A percentile compares a stretch with the other conserved stretches of the same genome.
These are phyloP conservation scores for Dendrocalamus sinicus DNA, from an alignment of 176 grass and related monocot species.

Conservation along the genomic window DNA sequence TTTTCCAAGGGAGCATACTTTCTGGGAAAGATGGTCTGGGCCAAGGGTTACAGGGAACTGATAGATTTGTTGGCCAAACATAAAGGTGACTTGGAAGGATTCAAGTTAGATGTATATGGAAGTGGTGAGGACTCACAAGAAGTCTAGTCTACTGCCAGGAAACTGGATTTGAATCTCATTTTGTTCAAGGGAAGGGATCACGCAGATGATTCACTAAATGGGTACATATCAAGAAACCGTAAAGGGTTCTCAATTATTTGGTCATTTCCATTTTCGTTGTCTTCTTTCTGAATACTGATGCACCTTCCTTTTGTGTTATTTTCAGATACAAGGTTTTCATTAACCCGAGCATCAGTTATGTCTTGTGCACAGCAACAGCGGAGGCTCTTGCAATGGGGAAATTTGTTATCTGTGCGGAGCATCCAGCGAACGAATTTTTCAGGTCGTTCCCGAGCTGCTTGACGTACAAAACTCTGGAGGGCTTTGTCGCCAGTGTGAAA, in stretches of 20 bases:
- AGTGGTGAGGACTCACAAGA: constrained; percentile 73
- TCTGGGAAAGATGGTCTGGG: constrained; percentile 91
- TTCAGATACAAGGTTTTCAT: constrained; percentile 86
- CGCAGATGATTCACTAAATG: constrained; percentile 76
- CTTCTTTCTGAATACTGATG: constrained; percentile 23
- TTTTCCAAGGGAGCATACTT: constrained; percentile 87
- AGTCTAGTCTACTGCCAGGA: constrained; percentile 65
- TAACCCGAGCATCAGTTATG: constrained; percentile 82
- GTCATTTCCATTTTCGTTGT: background rate
- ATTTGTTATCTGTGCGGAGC: constrained; percentile 84
- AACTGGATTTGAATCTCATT: constrained; percentile 67
- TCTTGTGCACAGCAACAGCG: constrained; percentile 86
- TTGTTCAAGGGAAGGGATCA: constrained; percentile 85
- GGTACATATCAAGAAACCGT: constrained; percentile 46
- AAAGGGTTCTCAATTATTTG: background rate
- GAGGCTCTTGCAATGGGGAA: constrained; percentile 91
- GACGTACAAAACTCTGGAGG: constrained; percentile 74
- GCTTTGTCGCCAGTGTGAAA: constrained; percentile 66
- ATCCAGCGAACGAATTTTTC: constrained; percentile 86
- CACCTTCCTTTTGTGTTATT: background rate
- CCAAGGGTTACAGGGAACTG: constrained; percentile 78
- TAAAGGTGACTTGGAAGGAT: constrained; percentile 65
- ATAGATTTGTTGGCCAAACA: constrained; percentile 75
- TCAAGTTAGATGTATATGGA: constrained; percentile 75
- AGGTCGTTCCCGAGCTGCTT: constrained; percentile 75